A percentile compares a stretch with the other conserved stretches of the same genome.
These are phyloP conservation scores for Aspergillus incahuasiensis DNA, from an alignment of 495 filamentous ascomycete genomes.

Conservation along the genomic window DNA sequence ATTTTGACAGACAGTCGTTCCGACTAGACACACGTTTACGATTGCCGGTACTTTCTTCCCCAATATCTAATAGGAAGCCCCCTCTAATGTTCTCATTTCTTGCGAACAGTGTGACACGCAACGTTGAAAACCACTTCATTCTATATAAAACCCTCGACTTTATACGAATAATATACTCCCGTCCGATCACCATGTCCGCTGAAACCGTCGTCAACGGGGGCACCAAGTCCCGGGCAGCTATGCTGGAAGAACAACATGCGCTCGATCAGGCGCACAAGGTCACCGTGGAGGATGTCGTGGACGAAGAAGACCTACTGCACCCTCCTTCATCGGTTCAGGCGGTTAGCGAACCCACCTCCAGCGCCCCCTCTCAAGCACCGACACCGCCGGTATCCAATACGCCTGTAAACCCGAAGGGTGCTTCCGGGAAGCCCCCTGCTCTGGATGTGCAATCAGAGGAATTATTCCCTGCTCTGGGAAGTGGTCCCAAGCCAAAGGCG, in stretches of 20 bases:
- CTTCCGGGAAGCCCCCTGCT: conserved; percentile 39
- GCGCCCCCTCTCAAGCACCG: conserved; percentile 16
- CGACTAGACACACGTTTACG: not conserved
- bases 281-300: conserved; percentile 73
- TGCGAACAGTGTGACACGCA: not conserved
- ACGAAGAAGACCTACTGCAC: conserved; percentile 70
- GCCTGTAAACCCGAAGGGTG: conserved; percentile 32
- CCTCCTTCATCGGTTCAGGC: conserved; percentile 45
- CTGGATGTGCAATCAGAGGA: conserved; percentile 85
- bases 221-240: conserved; percentile 59
- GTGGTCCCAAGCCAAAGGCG: conserved; percentile 58
- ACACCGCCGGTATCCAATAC: conserved; percentile 21
- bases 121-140: not conserved
- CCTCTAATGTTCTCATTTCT: not conserved
- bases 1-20: not conserved
- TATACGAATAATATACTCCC: conserved; percentile 6
- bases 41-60: not conserved
- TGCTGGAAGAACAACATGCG: conserved; percentile 72
- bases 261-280: conserved; percentile 59
- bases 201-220: conserved; percentile 38
- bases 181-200: conserved; percentile 40
- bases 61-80: not conserved
- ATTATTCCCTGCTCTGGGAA: conserved; percentile 82
- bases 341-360: conserved; percentile 30
- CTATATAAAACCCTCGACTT: not conserved